Evolutionary conservation across 2,329 filamentous ascomycete genomes (phyloP), one percentile per base, ranked within the genome.

Genomic region (Trichoderma sp.): DNA sequence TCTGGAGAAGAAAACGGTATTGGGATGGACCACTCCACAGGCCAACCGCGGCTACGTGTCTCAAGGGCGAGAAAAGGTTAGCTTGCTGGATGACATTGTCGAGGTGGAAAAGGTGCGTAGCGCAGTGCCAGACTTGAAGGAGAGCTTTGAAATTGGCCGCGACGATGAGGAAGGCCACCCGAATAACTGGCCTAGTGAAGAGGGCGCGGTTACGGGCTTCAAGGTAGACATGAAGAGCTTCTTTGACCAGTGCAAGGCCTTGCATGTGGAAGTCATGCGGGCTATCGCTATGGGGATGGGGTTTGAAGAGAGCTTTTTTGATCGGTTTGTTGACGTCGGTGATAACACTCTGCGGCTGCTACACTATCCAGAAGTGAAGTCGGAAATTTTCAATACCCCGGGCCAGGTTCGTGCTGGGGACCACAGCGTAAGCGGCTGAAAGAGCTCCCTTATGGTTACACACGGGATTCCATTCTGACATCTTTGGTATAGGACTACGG

Each of bases 251-350:
- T 96, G 93, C 79, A 92, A 93, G 77, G 76, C 80, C 15, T 78
- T 97, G 66, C 91, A 97, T 77, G 82, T 87, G 32, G 83, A 93
- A 70, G 86, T 97, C 22, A 96, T 97, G 92, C 84, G 90, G 5
- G 92, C 92, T 9, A 92, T 97, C 70, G 92, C 92, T 0, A 80
- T 94, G n/a, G 93, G 91, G 0, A 88, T 97, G 87, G 89, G 86
- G 0, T 81, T 95, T 17, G 85, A 89, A 0, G 85, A 89, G 73
- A 74, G 73, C 4, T 96, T 90, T 83, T 97, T 97, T 74, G 92
- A 97, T 73, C 73, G 77, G 5, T 96, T 86, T 75, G 89, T 92
- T 0, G 86, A 90, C 72, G 86, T 81, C 1, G 89, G 88, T 2
- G 89, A 92, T 75, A 92, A 92, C 74, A 92, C 84, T 1, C 80